Percentiles rank a stretch among this genome's conserved stretches.
These are phyloP conservation scores for Fusarium sp. DNA, from an alignment of 2,329 filamentous ascomycete genomes.

Conservation along the genomic window DNA sequence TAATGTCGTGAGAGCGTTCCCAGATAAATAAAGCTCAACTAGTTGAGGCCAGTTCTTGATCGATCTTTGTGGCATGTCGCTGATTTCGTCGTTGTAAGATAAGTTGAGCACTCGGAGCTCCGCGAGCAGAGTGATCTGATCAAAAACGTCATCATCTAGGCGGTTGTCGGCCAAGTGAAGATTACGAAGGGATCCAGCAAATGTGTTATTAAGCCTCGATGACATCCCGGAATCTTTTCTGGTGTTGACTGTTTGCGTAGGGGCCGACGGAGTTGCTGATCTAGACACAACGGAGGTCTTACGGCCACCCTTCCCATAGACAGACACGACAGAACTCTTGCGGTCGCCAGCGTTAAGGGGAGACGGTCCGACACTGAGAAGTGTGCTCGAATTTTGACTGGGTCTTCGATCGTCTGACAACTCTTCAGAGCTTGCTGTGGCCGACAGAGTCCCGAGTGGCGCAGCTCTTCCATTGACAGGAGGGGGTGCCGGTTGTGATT, in stretches of 20 bases:
- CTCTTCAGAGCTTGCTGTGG: constrained; percentile 81
- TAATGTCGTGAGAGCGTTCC: constrained; percentile 90
- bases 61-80: constrained; percentile 88
- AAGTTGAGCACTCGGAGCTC: constrained; percentile 91
- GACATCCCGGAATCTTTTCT: constrained; percentile 93
- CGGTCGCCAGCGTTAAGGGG: constrained; percentile 71
- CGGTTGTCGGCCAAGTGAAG: constrained; percentile 93
- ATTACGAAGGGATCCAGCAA: constrained; percentile 84
- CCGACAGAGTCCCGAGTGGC: constrained; percentile 56
- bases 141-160: constrained; percentile 93
- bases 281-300: constrained; percentile 87
- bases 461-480: constrained; percentile 53
- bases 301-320: constrained; percentile 80
- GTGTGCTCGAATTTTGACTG: constrained; percentile 82
- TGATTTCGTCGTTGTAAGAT: constrained; percentile 88
- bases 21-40: constrained; percentile 91
- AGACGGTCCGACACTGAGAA: constrained; percentile 79
- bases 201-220: constrained; percentile 82
- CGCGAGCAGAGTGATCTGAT: constrained; percentile 82
- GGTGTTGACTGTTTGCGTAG: constrained; percentile 61
- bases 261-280: constrained; percentile 56
- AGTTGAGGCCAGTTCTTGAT: constrained; percentile 91
- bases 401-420: constrained; percentile 75
- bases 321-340: constrained; percentile 86
- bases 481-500: constrained; percentile 48